Evolutionary conservation across 2,329 filamentous ascomycete species (phyloP), one percentile per base, ranked within the genome.

Genomic region (Sclerotinia trifoliorum): DNA sequence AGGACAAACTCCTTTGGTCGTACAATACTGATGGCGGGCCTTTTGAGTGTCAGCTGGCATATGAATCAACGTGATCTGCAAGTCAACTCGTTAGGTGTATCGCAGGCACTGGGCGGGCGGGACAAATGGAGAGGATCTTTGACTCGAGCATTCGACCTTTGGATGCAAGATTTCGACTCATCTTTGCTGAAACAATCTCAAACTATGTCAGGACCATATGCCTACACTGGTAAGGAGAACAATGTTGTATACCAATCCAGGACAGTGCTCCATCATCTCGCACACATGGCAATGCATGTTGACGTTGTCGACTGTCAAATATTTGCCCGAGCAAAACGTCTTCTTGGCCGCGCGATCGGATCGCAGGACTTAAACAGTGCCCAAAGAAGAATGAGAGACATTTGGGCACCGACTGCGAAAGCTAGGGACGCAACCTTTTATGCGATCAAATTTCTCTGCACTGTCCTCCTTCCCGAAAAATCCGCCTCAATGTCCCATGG

Each of bases 251-350:
- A 95, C 74, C 93, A 97, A 78, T 93, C 90, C 71, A 88, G 93
- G 26, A 96, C 91, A 2, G 94, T 97, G 39, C 83, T 98, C 56
- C 94, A 98, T 77, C 93, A 96, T 75, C 83, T 99, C 17, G 95
- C 95, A 0, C 95, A 98, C 78, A 97, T 99, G 92, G 93, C 93
- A 3, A 97, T 97, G 86, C 93, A 98, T 76, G 93, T 96, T 32
- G 94, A 98, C 76, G 93, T 98, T 66, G 92, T 96, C n/a, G 94
- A 98, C 78, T 94, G 93, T 75, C 94, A 98, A 79, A 96, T 98
- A 72, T 97, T 95, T 78, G 95, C 94, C 6, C 89, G 94, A 11
- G 93, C 94, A 1, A 92, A 90, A 73, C 86, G 94, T 42, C 84
- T 97, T 2, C 86, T 98, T 5, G 94, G 95, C 29, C 88, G 94